phyloP scores from a whole-genome alignment of 129 eudicot species.

The Arctium minus region DNA sequence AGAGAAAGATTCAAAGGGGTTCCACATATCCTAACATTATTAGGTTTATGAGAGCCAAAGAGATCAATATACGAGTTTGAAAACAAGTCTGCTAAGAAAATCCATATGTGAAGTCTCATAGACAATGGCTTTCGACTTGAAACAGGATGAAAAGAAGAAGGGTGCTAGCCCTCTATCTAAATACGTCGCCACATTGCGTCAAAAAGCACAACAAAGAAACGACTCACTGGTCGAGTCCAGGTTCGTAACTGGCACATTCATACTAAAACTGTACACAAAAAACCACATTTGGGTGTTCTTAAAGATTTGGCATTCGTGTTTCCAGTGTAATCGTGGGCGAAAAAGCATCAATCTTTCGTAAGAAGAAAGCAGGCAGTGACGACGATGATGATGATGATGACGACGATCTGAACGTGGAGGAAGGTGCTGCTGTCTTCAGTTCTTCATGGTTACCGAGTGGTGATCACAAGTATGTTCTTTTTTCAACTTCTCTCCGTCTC shows the following conservation, averaged over 20 bases:
- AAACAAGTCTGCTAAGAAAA: no score
- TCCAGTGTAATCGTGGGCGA: constrained; percentile 79
- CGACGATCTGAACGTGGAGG: constrained; percentile 22
- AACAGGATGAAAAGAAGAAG: constrained; percentile 60
- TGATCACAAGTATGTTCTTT: constrained; percentile 46
- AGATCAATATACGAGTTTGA: no score
- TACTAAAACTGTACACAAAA: constrained; percentile 38
- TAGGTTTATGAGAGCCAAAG: no score
- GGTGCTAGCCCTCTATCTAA: constrained; percentile 60
- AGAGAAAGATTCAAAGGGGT: no score
- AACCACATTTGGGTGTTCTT: constrained; percentile 9
- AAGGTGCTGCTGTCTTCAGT: constrained; percentile 58
- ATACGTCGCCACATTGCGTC: constrained; percentile 55
- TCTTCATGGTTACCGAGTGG: constrained; percentile 62
- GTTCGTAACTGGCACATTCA: constrained; percentile 31
- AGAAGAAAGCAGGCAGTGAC: constrained; percentile 31
- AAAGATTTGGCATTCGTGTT: constrained; percentile 15
- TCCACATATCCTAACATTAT: no score
- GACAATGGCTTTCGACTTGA: neutral
- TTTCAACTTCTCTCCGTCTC: neutral
- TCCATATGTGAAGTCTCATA: neutral
- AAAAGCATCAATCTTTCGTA: constrained; percentile 50
- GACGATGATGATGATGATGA: constrained; percentile 36
- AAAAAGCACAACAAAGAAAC: constrained; percentile 62
- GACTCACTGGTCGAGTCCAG: constrained; percentile 57